A percentile compares a stretch with the other conserved stretches of the same genome.
phyloP scores from a whole-genome alignment of 768 basidiomycete genomes.

The Tulasnella sp. region DNA sequence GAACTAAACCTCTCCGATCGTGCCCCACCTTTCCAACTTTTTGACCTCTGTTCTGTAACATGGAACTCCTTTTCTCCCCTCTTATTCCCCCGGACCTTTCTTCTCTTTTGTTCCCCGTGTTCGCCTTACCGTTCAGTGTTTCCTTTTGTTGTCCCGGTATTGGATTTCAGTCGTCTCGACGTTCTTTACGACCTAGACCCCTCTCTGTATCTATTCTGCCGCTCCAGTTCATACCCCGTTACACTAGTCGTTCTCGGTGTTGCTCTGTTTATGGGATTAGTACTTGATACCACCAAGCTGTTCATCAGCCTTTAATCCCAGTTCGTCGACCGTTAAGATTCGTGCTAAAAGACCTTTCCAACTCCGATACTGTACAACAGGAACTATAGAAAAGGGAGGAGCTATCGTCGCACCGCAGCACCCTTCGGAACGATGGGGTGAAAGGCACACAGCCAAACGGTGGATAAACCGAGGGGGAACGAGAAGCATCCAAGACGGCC shows the following conservation, averaged over 20 bases:
- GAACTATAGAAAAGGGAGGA: no score
- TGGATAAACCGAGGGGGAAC: no score
- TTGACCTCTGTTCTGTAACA: background rate
- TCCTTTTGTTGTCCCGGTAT: background rate
- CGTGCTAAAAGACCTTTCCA: no score
- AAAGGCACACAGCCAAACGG: no score
- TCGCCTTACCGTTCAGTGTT: background rate
- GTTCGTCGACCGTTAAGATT: no score
- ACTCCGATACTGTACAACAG: no score
- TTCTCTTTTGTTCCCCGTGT: background rate
- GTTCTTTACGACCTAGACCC: background rate
- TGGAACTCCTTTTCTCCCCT: background rate
- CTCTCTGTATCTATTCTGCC: background rate
- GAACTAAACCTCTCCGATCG: slow-evolving; percentile 22
- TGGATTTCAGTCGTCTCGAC: background rate
- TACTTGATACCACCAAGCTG: background rate
- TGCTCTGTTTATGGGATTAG: background rate
- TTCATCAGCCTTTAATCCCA: background rate
- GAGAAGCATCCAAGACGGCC: no score
- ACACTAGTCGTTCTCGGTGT: background rate
- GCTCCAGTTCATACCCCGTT: background rate
- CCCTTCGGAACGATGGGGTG: no score
- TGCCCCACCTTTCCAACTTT: background rate
- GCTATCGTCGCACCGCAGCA: no score
- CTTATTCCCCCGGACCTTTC: no score